A percentile compares a stretch with the other conserved stretches of the same genome.
Evolutionary conservation across 1,284 basidiomycete genomes (phyloP).

Genomic region (Sanghuangporus weigelae): DNA sequence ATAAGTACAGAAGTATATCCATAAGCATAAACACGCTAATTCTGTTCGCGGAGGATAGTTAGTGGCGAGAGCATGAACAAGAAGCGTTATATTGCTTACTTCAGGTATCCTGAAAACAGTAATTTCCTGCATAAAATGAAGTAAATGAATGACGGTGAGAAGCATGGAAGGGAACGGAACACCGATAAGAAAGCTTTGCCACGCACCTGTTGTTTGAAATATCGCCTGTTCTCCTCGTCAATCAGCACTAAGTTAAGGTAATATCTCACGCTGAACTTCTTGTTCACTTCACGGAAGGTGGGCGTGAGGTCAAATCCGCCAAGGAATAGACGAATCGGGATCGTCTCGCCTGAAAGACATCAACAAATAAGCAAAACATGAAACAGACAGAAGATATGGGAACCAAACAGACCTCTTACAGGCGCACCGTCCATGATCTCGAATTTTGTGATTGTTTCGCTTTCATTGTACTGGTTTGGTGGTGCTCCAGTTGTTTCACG

Average conservation of each 20-base stretch:
- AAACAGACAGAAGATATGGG: background rate
- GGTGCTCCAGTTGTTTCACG: slow-evolving; percentile 94
- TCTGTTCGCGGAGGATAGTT: slow-evolving; percentile 49
- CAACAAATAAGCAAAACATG: background rate
- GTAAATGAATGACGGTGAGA: slow-evolving; percentile 4
- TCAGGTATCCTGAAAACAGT: slow-evolving; percentile 36
- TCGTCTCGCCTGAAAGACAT: slow-evolving; percentile 76
- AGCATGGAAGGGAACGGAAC: background rate
- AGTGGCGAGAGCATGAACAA: slow-evolving; percentile 23
- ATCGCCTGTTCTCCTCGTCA: slow-evolving; percentile 95
- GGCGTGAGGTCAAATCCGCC: slow-evolving; percentile 98
- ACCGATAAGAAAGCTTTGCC: background rate
- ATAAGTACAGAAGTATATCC: slow-evolving; percentile 10
- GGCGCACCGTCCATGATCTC: slow-evolving; percentile 99
- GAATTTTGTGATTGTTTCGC: slow-evolving; percentile 98
- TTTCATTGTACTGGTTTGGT: slow-evolving; percentile 98
- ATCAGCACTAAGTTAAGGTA: slow-evolving; percentile 96
- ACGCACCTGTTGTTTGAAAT: slow-evolving; percentile 85
- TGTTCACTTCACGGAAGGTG: slow-evolving; percentile 98
- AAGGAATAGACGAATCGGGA: slow-evolving; percentile 95
- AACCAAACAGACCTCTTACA: slow-evolving; percentile 66
- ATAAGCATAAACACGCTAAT: slow-evolving; percentile 3
- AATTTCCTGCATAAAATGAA: slow-evolving; percentile 26
- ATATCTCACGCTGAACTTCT: slow-evolving; percentile 96
- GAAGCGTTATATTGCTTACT: slow-evolving; percentile 19